phyloP scores from a whole-genome alignment of 129 eudicot genomes.

The Flaveria ramosissima region DNA sequence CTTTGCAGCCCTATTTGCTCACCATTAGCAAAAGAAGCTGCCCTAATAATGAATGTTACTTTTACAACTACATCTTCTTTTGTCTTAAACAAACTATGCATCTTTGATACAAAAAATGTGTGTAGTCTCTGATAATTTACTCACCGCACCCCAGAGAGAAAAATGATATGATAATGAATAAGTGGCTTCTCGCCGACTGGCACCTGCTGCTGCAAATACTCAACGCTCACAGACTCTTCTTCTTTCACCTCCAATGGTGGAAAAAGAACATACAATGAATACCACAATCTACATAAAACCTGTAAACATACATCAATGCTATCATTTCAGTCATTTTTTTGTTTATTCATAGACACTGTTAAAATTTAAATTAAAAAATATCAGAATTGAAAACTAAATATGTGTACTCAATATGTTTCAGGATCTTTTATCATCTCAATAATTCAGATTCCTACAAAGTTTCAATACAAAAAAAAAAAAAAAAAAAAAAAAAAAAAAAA shows the following conservation, averaged over 20 bases:
- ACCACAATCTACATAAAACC: slow-evolving; percentile 26
- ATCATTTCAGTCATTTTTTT: slow-evolving; percentile 7
- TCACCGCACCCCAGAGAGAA: slow-evolving; percentile 5
- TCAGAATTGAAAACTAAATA: not conserved
- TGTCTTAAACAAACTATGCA: slow-evolving; percentile 22
- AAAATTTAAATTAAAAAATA: not conserved
- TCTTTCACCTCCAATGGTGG: slow-evolving; percentile 34
- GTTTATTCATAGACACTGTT: not conserved
- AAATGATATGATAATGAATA: slow-evolving; percentile 14
- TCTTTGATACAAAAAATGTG: slow-evolving; percentile 5
- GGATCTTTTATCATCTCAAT: not conserved
- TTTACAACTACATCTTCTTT: slow-evolving; percentile 17
- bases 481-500: not conserved
- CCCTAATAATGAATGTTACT: slow-evolving; percentile 26
- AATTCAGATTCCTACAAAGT: slow-evolving; percentile 15
- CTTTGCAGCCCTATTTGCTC: slow-evolving; percentile 35
- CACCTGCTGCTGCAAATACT: slow-evolving; percentile 17
- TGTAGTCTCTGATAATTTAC: slow-evolving; percentile 17
- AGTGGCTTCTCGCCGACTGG: slow-evolving; percentile 20
- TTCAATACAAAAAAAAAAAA: not conserved
- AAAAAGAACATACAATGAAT: slow-evolving; percentile 3
- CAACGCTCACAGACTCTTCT: slow-evolving; percentile 22
- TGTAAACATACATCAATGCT: slow-evolving; percentile 18
- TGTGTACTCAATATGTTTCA: not conserved
- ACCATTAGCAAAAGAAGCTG: slow-evolving; percentile 32